Evolutionary conservation across 1,139 yeast species (phyloP).

Genomic region (Lodderomyces elongisporus): DNA sequence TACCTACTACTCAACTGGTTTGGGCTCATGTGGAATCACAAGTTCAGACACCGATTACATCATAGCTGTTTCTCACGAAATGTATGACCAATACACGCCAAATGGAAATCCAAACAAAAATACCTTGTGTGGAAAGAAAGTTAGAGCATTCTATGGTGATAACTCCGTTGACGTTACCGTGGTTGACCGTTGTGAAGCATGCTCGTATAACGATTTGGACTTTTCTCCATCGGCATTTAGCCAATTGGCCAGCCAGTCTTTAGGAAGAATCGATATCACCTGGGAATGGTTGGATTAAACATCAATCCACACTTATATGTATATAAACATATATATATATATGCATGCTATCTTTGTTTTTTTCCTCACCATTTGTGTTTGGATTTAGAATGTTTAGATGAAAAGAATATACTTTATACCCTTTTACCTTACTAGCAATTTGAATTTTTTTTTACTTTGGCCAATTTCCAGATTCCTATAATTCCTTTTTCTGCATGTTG

Average conservation of each 20-base stretch:
- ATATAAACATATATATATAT: too few relatives aligned
- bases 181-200: constrained; percentile 40
- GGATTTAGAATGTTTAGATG: too few relatives aligned
- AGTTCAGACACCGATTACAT: constrained; percentile 46
- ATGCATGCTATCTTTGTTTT: too few relatives aligned
- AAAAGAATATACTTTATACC: too few relatives aligned
- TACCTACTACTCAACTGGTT: constrained; percentile 53
- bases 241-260: constrained; percentile 31
- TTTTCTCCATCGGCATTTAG: constrained; percentile 42
- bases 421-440: too few relatives aligned
- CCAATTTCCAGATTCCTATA: too few relatives aligned
- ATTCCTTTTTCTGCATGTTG: too few relatives aligned
- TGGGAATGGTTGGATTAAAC: constrained; percentile 29
- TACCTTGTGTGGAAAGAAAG: constrained; percentile 40
- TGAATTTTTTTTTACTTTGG: too few relatives aligned
- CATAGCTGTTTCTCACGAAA: constrained; percentile 36
- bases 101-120: constrained; percentile 38
- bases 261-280: constrained; percentile 40
- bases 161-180: constrained; percentile 42
- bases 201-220: constrained; percentile 35
- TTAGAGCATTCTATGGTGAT: constrained; percentile 34
- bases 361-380: too few relatives aligned
- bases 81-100: constrained; percentile 28
- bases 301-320: constrained; percentile 2
- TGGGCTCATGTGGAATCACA: constrained; percentile 59